Conservation (phyloP, 495 filamentous ascomycete species). For the Penicillium crystallinum region DNA sequence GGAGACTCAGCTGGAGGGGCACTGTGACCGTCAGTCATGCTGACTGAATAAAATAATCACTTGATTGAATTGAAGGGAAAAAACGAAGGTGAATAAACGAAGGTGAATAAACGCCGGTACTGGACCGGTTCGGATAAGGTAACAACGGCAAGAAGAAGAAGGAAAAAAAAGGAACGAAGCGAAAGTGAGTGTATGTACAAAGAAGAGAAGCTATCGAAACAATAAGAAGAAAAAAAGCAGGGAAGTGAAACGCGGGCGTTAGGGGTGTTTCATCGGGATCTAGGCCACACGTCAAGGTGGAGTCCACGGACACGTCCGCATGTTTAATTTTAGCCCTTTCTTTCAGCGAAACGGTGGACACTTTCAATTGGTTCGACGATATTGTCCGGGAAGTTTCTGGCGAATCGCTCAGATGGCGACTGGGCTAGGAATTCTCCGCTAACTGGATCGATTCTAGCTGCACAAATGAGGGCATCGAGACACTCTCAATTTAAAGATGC, state of each 20-base stretch:
- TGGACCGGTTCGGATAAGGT: not conserved
- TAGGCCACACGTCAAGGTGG: conserved; percentile 4
- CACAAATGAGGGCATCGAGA: not conserved
- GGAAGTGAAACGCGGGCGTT: conserved; percentile 2
- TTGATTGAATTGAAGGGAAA: not conserved
- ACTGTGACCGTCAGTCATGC: conserved; percentile 18
- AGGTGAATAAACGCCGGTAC: not conserved
- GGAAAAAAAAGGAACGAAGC: not conserved
- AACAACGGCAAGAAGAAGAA: not conserved
- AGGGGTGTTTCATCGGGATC: conserved; percentile 5
- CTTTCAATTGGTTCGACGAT: not conserved
- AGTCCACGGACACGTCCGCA: conserved; percentile 8
- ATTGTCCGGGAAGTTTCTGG: not conserved
- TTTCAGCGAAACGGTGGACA: not conserved
- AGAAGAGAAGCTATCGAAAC: not conserved
- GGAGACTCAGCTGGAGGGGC: conserved; percentile 16
- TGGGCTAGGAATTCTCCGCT: not conserved
- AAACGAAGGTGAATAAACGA: conserved; percentile 4
- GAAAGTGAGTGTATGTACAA: not conserved
- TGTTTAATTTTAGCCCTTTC: conserved; percentile 9
- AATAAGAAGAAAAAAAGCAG: not conserved
- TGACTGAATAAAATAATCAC: not conserved
- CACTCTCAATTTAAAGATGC: not conserved
- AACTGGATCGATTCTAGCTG: not conserved
- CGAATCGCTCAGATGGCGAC: not conserved